Evolutionary conservation across 495 filamentous ascomycete species (phyloP).

Genomic region (Lasiosphaeria hispida): DNA sequence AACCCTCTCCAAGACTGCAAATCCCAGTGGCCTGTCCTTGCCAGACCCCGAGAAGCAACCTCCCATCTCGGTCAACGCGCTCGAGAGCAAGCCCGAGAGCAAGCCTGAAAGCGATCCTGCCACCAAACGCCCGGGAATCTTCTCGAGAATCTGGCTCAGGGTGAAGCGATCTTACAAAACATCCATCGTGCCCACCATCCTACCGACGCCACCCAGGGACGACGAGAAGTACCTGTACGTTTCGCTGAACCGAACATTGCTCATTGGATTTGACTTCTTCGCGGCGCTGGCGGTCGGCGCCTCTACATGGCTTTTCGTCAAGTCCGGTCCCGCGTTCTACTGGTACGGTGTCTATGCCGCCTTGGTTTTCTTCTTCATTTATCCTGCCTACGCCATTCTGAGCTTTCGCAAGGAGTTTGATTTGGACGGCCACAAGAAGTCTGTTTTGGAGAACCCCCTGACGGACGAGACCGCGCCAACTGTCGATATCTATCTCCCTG

Average conservation of each 20-base stretch:
- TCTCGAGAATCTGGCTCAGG: background rate
- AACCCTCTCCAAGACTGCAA: too few relatives aligned
- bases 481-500: conserved; percentile 32
- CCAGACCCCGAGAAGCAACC: too few relatives aligned
- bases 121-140: background rate
- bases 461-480: conserved; percentile 28
- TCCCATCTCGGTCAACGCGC: too few relatives aligned
- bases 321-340: conserved; percentile 26
- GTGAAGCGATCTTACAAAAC: background rate
- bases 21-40: too few relatives aligned
- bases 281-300: conserved; percentile 29
- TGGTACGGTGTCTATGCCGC: conserved; percentile 33
- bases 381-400: conserved; percentile 29
- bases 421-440: conserved; percentile 19
- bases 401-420: conserved; percentile 29
- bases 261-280: conserved; percentile 29
- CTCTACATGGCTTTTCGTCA: conserved; percentile 31
- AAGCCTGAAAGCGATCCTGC: background rate
- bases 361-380: conserved; percentile 31
- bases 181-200: conserved; percentile 13
- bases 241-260: conserved; percentile 29
- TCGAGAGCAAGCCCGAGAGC: background rate
- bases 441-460: conserved; percentile 21
- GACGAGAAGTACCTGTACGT: conserved; percentile 30
- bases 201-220: conserved; percentile 28